Conservation (phyloP, 306 rosid species). For the Vigna trinervia region DNA sequence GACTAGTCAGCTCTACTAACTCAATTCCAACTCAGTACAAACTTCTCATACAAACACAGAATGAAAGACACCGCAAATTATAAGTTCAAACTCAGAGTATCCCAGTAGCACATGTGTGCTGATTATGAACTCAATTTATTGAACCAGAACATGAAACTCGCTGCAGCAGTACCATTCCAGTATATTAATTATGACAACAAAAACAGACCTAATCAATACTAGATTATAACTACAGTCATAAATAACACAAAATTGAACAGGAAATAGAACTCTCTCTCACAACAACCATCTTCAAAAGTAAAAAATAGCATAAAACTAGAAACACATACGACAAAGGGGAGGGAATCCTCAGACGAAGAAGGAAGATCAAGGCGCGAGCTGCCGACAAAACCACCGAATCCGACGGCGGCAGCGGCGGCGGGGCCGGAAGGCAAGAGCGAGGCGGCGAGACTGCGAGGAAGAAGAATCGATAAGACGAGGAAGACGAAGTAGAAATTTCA, state of each 20-base stretch:
- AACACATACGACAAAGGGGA: constrained; percentile 59
- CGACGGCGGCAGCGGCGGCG: constrained; percentile 64
- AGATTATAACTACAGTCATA: not conserved
- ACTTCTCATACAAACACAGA: constrained; percentile 4
- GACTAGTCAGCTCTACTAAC: not conserved
- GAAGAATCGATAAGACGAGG: not conserved
- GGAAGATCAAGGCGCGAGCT: constrained; percentile 81
- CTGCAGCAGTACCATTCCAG: not conserved
- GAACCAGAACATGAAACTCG: not conserved
- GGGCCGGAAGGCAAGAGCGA: constrained; percentile 80
- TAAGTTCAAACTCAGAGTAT: not conserved
- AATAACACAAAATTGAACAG: not conserved
- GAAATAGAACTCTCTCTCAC: not conserved
- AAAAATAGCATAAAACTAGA: not conserved
- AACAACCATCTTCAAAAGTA: not conserved
- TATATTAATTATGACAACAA: too few species aligned
- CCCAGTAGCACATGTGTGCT: constrained; percentile 2
- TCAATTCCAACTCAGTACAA: not conserved
- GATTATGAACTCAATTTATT: constrained; percentile 1
- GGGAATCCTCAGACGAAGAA: constrained; percentile 63
- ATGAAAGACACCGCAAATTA: not conserved
- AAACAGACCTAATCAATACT: constrained; percentile 11
- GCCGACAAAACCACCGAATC: constrained; percentile 94
- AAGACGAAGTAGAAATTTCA: not conserved
- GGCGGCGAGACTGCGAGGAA: constrained; percentile 72